Conservation (phyloP, 169 alveolate species). For the Theileria parva region DNA sequence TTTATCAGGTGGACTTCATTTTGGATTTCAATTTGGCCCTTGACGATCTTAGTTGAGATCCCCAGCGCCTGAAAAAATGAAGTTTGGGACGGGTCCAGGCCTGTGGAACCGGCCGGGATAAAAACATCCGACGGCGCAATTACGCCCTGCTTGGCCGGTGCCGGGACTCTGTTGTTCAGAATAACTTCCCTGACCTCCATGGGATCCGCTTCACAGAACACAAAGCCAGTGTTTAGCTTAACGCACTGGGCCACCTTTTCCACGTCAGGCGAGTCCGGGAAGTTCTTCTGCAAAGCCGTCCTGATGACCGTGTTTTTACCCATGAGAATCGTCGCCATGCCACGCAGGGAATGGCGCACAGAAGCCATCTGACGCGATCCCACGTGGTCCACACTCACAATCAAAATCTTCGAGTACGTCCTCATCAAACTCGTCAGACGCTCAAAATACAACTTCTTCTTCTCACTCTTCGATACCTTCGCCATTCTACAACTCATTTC, state of each 20-base stretch:
- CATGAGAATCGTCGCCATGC: constrained; percentile 91
- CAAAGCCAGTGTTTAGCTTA: constrained; percentile 94
- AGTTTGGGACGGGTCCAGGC: constrained; percentile 99
- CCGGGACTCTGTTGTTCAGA: constrained; percentile 91
- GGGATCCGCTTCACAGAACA: constrained; percentile 94
- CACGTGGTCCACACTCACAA: constrained; percentile 94
- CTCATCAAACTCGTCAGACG: constrained; percentile 80
- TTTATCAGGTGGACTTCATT: constrained; percentile 91
- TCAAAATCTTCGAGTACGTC: constrained; percentile 84
- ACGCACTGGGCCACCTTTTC: constrained; percentile 82
- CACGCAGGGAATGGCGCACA: constrained; percentile 91
- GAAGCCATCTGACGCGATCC: constrained; percentile 94
- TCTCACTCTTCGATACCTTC: constrained; percentile 78
- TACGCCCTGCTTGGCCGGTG: constrained; percentile 98
- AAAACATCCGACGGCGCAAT: constrained; percentile 95
- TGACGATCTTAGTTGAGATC: constrained; percentile 97
- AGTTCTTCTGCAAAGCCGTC: constrained; percentile 86
- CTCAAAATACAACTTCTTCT: constrained; percentile 87
- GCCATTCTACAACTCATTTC: constrained; percentile 76
- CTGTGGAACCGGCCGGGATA: constrained; percentile 99
- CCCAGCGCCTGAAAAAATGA: constrained; percentile 98
- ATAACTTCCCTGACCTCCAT: constrained; percentile 89
- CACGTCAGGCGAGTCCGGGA: constrained; percentile 82
- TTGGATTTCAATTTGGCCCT: constrained; percentile 97
- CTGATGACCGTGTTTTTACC: constrained; percentile 97